These are phyloP conservation scores for Thielaviopsis euricoi DNA, from an alignment of 2,329 filamentous ascomycete genomes.

Conservation along the genomic window DNA sequence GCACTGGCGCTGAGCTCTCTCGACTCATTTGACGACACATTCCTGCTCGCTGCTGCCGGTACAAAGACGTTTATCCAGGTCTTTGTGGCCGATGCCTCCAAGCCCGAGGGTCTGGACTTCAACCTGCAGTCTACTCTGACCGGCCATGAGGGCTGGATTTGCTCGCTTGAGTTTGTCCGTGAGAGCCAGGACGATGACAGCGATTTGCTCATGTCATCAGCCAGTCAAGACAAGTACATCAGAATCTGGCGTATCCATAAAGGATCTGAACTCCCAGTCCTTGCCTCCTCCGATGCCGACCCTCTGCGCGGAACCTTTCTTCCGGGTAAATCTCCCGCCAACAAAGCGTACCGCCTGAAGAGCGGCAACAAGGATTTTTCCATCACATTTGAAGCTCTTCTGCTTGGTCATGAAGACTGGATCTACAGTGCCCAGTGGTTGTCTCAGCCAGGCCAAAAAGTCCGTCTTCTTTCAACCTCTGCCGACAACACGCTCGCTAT, in stretches of 20 bases:
- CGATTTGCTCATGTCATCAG: conserved; percentile 74
- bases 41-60: conserved; percentile 69
- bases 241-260: conserved; percentile 76
- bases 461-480: conserved; percentile 73
- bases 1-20: conserved; percentile 53
- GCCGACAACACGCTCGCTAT: conserved; percentile 90
- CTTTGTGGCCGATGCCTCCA: conserved; percentile 39
- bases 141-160: conserved; percentile 90
- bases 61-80: conserved; percentile 73
- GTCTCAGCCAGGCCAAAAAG: conserved; percentile 23
- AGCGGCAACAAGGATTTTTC: conserved; percentile 48
- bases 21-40: conserved; percentile 30
- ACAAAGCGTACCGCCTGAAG: conserved; percentile 70
- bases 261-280: conserved; percentile 46
- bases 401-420: conserved; percentile 96
- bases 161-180: conserved; percentile 62
- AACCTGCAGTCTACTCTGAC: conserved; percentile 58
- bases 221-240: conserved; percentile 95
- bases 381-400: conserved; percentile 80
- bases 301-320: conserved; percentile 40
- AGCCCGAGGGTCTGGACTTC: conserved; percentile 33
- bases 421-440: conserved; percentile 80
- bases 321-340: conserved; percentile 60
- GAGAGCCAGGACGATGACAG: conserved; percentile 27
- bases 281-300: conserved; percentile 35